Evolutionary conservation across 2,329 filamentous ascomycete species (phyloP), one percentile per base, ranked within the genome.

Genomic region (Microdochium nivale): DNA sequence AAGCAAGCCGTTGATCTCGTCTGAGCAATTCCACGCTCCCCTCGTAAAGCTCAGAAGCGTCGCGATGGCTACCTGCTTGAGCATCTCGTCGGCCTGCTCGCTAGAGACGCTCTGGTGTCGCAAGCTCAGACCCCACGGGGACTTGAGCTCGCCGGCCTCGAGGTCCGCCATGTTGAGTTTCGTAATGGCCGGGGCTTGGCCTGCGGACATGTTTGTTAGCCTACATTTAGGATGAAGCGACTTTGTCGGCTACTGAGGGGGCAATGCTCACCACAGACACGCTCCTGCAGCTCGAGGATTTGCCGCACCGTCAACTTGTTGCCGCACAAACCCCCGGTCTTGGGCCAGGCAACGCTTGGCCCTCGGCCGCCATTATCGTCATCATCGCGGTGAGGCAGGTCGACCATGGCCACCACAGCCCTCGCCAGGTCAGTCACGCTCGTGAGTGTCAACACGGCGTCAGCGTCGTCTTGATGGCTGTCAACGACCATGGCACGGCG

Each of bases 81-180:
- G 60, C 24, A 71, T 62, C 2, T 50, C 56, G 27, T 63, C 60
- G 1, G 63, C 59, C 24, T 69, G 48, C 0, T 74, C 70, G 1
- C 59, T 57, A 1, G 66, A 57, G 27, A 77, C 59, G 2, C 63
- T 56, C 4, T 50, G 52, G 46, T 70, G 62, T 16, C 53, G 49
- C 1, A 57, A 57, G 44, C 56, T 21, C 25, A 73, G 59, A 21
- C 62, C 52, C 76, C 76, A 79, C 3, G 67, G 68, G 0, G 69
- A 62, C 14, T 67, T 66, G 2, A 73, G 55, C 13, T 53, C 52
- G 7, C 75, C 76, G 2, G 62, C 67, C 56, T 72, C 61, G 4
- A 82, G 69, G 57, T 82, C 77, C 49, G 70, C 66, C 1, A 67
- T 50, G 33, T 66, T 68, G 1, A 81, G 63, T n/a, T 67, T 67